Evolutionary conservation across 2,329 filamentous ascomycete species (phyloP).

Genomic region (Colletotrichum karsti): DNA sequence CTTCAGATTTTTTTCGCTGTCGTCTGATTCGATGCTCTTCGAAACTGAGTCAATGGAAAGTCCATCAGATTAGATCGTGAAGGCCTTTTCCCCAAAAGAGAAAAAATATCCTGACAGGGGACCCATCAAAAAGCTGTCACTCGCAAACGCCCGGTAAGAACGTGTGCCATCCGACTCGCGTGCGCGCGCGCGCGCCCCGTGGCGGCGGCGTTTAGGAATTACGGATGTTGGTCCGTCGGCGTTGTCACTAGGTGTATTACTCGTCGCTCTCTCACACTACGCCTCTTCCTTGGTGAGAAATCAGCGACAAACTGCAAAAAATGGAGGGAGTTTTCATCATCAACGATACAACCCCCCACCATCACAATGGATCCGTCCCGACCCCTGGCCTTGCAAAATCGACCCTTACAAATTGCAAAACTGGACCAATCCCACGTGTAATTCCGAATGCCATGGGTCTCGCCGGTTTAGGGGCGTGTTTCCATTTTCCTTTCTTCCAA

Average conservation of each 20-base stretch:
- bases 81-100: not conserved
- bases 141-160: not conserved
- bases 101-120: slow-evolving; percentile 3
- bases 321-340: not conserved
- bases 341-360: not conserved
- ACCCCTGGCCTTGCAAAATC: not conserved
- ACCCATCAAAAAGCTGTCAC: not conserved
- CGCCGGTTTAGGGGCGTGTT: not conserved
- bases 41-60: not conserved
- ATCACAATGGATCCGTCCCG: not conserved
- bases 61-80: not conserved
- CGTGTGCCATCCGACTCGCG: not conserved
- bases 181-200: not conserved
- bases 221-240: not conserved
- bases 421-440: not conserved
- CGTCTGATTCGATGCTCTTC: not conserved
- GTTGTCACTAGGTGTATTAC: not conserved
- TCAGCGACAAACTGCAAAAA: not conserved
- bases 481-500: not conserved
- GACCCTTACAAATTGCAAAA: not conserved
- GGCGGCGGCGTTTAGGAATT: not conserved
- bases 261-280: not conserved
- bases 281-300: not conserved
- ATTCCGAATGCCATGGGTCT: not conserved
- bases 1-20: not conserved